Evolutionary conservation across 192 early-diverging fungal species (phyloP).

Genomic region (Rhizophagus sp.): DNA sequence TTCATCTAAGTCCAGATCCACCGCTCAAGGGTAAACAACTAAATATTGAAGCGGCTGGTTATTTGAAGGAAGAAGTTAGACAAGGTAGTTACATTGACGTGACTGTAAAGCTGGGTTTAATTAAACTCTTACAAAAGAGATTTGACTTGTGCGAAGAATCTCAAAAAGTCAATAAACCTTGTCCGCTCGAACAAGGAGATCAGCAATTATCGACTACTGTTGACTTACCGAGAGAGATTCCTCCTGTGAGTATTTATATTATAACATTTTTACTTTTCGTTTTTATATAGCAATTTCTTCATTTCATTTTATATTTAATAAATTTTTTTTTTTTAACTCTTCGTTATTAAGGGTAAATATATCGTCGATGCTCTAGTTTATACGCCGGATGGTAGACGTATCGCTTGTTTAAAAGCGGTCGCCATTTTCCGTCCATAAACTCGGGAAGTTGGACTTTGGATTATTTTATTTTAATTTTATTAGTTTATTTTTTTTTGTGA

Average conservation of each 20-base stretch:
- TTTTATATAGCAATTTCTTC: background rate
- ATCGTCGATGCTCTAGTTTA: constrained; percentile 45
- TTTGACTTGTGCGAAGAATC: constrained; percentile 56
- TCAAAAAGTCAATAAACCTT: constrained; percentile 47
- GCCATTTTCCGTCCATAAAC: constrained; percentile 37
- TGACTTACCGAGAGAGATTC: constrained; percentile 58
- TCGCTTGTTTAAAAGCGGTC: constrained; percentile 50
- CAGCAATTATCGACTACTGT: constrained; percentile 43
- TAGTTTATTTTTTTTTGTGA: background rate
- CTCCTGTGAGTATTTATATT: constrained; percentile 40
- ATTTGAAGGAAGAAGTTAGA: constrained; percentile 40
- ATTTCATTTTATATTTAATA: background rate
- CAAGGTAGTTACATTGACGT: constrained; percentile 47
- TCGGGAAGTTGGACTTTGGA: background rate
- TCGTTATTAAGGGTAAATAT: constrained; percentile 50
- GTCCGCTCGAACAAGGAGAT: constrained; percentile 49
- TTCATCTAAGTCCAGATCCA: constrained; percentile 49
- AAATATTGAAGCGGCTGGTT: constrained; percentile 46
- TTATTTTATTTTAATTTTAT: background rate
- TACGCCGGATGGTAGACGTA: constrained; percentile 38
- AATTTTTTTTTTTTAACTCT: background rate
- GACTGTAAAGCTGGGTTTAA: constrained; percentile 49
- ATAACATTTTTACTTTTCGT: background rate
- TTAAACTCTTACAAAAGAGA: constrained; percentile 47
- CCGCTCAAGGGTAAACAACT: constrained; percentile 50